Conservation (phyloP, 2,329 filamentous ascomycete genomes). For the Cercospora zeae-maydis region DNA sequence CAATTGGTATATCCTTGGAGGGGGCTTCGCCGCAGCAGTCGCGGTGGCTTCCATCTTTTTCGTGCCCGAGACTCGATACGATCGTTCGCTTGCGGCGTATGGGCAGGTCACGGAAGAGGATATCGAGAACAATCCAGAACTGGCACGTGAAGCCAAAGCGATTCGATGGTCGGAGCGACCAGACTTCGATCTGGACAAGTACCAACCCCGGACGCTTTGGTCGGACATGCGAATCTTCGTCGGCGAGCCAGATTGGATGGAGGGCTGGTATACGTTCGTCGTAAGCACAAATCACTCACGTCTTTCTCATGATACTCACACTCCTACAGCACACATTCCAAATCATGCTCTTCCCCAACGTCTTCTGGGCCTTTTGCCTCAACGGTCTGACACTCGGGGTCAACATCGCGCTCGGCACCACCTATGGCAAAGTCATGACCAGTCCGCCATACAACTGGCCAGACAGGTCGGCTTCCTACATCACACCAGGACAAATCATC, state of each 20-base stretch:
- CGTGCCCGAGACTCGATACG: constrained; percentile 46
- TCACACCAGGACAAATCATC: constrained; percentile 43
- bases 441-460: constrained; percentile 41
- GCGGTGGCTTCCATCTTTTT: constrained; percentile 40
- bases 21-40: constrained; percentile 35
- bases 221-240: constrained; percentile 43
- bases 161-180: constrained; percentile 23
- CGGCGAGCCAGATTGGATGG: constrained; percentile 40
- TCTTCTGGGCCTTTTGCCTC: constrained; percentile 42
- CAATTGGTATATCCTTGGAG: constrained; percentile 46
- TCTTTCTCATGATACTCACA: not conserved
- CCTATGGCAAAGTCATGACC: constrained; percentile 40
- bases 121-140: constrained; percentile 10
- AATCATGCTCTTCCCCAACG: constrained; percentile 39
- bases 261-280: constrained; percentile 32
- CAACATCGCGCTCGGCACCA: constrained; percentile 45
- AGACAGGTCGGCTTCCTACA: constrained; percentile 30
- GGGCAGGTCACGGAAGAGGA: constrained; percentile 32
- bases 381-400: constrained; percentile 42
- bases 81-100: constrained; percentile 39
- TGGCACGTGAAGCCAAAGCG: constrained; percentile 13
- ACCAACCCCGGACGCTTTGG: constrained; percentile 37
- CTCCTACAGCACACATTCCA: constrained; percentile 21
- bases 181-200: constrained; percentile 40
- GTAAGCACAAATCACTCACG: constrained; percentile 2